A percentile compares a stretch with the other conserved stretches of the same genome.
phyloP scores from a whole-genome alignment of 192 early-diverging fungal genomes.

The Coemansia sp. region DNA sequence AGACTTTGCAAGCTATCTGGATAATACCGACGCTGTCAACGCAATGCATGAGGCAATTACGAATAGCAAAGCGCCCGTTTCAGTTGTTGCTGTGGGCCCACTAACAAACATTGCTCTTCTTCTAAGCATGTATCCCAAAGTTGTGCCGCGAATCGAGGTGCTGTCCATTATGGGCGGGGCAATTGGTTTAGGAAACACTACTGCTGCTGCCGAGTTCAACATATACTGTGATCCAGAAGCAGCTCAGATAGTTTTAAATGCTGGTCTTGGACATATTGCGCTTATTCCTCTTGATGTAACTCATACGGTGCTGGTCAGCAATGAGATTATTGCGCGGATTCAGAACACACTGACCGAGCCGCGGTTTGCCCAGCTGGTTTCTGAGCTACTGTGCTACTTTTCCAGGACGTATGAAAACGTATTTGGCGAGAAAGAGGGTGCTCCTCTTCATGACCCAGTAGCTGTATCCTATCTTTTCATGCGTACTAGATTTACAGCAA shows the following conservation, averaged over 20 bases:
- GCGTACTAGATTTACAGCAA: slow-evolving; percentile 17
- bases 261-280: slow-evolving; percentile 19
- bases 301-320: slow-evolving; percentile 9
- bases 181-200: slow-evolving; percentile 17
- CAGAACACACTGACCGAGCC: slow-evolving; percentile 1
- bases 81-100: slow-evolving; percentile 43
- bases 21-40: slow-evolving; percentile 10
- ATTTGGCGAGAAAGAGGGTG: slow-evolving; percentile 14
- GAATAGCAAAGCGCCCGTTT: slow-evolving; percentile 10
- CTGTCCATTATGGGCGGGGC: slow-evolving; percentile 52
- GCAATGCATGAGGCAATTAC: slow-evolving; percentile 28
- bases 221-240: slow-evolving; percentile 37
- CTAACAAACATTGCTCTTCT: slow-evolving; percentile 52
- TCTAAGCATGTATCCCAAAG: slow-evolving; percentile 42
- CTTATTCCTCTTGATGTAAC: slow-evolving; percentile 32
- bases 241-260: slow-evolving; percentile 25
- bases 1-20: slow-evolving; percentile 16
- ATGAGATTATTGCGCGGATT: slow-evolving; percentile 21
- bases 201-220: slow-evolving; percentile 35
- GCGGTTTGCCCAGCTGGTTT: slow-evolving; percentile 16
- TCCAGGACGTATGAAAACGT: slow-evolving; percentile 8
- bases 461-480: slow-evolving; percentile 28
- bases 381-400: slow-evolving; percentile 18
- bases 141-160: slow-evolving; percentile 29
- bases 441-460: slow-evolving; percentile 31